Evolutionary conservation across 176 grass and related monocot species (phyloP).

Genomic region (Tillandsia leiboldiana): DNA sequence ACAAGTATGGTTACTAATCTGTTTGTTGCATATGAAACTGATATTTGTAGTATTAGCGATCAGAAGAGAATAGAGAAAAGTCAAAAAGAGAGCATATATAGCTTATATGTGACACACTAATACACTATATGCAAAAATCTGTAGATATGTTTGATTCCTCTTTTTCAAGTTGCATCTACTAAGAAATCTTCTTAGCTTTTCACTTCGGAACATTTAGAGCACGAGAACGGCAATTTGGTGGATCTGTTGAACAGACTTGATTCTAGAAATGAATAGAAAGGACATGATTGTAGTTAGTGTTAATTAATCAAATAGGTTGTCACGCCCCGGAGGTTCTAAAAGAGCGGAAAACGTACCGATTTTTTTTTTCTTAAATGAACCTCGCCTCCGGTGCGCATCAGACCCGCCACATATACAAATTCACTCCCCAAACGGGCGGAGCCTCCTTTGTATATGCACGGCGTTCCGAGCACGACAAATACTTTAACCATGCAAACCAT

Average conservation of each 20-base stretch:
- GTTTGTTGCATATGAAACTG: neutral
- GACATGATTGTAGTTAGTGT: neutral
- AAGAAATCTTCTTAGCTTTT: neutral
- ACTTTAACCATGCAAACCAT: too few species aligned
- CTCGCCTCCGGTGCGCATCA: too few species aligned
- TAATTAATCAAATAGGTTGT: neutral
- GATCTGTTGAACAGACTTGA: neutral
- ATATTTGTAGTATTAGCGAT: neutral
- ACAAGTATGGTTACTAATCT: slow-evolving; percentile 31
- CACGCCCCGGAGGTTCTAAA: too few species aligned
- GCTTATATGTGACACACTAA: neutral
- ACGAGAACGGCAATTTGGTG: neutral
- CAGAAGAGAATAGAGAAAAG: neutral
- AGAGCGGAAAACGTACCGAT: too few species aligned
- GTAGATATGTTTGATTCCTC: too few species aligned
- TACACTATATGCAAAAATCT: too few species aligned
- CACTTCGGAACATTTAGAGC: neutral
- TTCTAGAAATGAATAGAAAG: neutral
- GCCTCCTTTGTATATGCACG: too few species aligned
- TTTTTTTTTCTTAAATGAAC: too few species aligned
- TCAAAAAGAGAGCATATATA: neutral
- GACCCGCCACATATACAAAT: too few species aligned
- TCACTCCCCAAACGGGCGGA: too few species aligned
- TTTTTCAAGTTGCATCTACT: neutral
- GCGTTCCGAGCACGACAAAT: too few species aligned